Evolutionary conservation across 1,284 basidiomycete species (phyloP).

Genomic region (Moesziomyces sp.): DNA sequence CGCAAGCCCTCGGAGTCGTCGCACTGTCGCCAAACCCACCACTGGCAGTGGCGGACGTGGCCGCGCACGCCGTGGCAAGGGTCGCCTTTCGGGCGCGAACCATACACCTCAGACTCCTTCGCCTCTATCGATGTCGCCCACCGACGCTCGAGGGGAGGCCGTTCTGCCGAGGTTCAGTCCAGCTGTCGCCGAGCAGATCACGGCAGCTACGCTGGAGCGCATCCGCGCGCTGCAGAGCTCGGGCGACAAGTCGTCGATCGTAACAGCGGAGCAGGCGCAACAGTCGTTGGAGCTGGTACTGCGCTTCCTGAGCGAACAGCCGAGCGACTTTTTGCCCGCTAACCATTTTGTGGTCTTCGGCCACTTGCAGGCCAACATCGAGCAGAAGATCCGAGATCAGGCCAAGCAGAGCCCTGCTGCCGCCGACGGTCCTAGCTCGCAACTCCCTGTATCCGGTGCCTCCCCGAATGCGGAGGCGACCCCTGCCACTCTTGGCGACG

Average conservation of each 20-base stretch:
- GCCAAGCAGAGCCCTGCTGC: slow-evolving; percentile 1
- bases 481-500: too few relatives aligned
- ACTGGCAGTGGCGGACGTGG: slow-evolving; percentile 14
- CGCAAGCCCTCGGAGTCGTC: slow-evolving; percentile 11
- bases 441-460: neutral
- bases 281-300: slow-evolving; percentile 38
- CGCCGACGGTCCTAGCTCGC: neutral
- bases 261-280: slow-evolving; percentile 38
- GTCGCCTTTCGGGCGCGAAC: slow-evolving; percentile 25
- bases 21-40: slow-evolving; percentile 6
- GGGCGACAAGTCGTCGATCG: slow-evolving; percentile 17
- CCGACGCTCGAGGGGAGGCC: slow-evolving; percentile 8
- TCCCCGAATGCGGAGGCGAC: neutral
- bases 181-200: slow-evolving; percentile 21
- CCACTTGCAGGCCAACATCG: slow-evolving; percentile 41
- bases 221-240: slow-evolving; percentile 13
- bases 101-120: slow-evolving; percentile 41
- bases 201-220: slow-evolving; percentile 24
- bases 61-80: slow-evolving; percentile 28
- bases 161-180: neutral
- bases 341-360: slow-evolving; percentile 40
- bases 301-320: slow-evolving; percentile 43
- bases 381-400: slow-evolving; percentile 33
- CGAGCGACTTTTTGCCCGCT: slow-evolving; percentile 31
- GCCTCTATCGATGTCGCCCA: slow-evolving; percentile 35